phyloP scores from a whole-genome alignment of 768 basidiomycete species.

The Kwoniella shandongensis region DNA sequence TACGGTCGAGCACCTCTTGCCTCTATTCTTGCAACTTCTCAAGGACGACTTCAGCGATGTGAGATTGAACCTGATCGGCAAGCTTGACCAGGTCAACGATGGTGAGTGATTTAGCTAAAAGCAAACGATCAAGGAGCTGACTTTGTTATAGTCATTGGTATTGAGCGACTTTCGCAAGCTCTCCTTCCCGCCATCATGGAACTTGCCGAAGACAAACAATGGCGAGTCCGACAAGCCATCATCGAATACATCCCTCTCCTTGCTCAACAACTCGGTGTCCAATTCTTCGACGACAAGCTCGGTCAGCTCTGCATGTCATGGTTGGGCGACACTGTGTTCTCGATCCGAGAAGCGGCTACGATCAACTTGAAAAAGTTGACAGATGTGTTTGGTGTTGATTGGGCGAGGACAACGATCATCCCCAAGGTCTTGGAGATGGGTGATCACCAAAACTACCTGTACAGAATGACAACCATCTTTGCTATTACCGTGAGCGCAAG shows the following conservation, averaged over 20 bases:
- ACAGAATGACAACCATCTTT: conserved; percentile 97
- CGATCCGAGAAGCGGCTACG: conserved; percentile 97
- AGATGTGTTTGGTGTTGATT: conserved; percentile 97
- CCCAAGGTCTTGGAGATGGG: conserved; percentile 98
- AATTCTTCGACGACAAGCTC: conserved; percentile 97
- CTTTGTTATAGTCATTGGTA: conserved; percentile 78
- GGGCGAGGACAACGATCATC: conserved; percentile 89
- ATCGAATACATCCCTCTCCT: conserved; percentile 99
- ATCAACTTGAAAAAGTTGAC: conserved; percentile 94
- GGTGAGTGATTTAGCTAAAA: conserved; percentile 59
- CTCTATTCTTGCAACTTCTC: conserved; percentile 89
- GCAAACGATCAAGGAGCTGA: background rate
- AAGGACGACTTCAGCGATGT: conserved; percentile 99
- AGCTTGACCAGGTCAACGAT: conserved; percentile 89
- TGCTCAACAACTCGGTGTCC: conserved; percentile 92
- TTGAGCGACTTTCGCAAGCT: conserved; percentile 88
- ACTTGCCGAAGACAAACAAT: conserved; percentile 97
- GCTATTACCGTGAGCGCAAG: conserved; percentile 80
- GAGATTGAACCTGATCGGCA: conserved; percentile 94
- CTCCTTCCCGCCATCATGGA: conserved; percentile 97
- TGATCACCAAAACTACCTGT: conserved; percentile 91
- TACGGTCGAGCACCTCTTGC: conserved; percentile 94
- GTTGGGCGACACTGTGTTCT: conserved; percentile 97
- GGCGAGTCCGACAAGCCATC: conserved; percentile 98
- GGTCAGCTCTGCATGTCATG: conserved; percentile 98